Percentiles rank a stretch among this genome's conserved stretches.
Conservation (phyloP, 1,284 basidiomycete genomes). For the Fomitopsis betulina region DNA sequence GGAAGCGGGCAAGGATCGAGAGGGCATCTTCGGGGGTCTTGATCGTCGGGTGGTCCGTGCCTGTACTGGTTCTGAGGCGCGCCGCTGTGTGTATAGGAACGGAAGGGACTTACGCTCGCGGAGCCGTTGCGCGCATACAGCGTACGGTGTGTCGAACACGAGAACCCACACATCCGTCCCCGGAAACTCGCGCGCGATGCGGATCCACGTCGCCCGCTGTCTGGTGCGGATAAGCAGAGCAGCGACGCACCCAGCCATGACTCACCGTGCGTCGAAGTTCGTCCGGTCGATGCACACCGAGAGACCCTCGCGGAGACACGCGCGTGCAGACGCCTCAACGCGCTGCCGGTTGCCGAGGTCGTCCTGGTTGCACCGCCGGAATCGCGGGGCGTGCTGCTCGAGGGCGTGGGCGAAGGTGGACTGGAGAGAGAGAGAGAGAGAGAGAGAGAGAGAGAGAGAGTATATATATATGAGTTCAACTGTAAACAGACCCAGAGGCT, state of each 20-base stretch:
- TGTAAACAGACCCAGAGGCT: no score
- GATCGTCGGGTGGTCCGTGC: conserved; percentile 68
- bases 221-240: conserved; percentile 28
- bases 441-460: no score
- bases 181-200: conserved; percentile 60
- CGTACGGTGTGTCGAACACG: conserved; percentile 67
- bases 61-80: conserved; percentile 30
- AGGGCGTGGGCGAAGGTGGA: conserved; percentile 69
- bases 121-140: conserved; percentile 51
- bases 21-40: conserved; percentile 49
- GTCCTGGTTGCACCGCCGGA: conserved; percentile 69
- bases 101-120: conserved; percentile 36
- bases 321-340: conserved; percentile 54
- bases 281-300: conserved; percentile 74
- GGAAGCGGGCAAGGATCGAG: conserved; percentile 54
- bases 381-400: conserved; percentile 49
- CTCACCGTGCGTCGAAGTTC: conserved; percentile 63
- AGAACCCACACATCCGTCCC: conserved; percentile 60
- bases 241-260: no score
- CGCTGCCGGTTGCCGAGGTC: conserved; percentile 49
- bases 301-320: conserved; percentile 43
- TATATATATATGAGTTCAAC: not conserved
- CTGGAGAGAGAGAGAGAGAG: conserved; percentile 33
- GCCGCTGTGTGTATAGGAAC: not conserved
- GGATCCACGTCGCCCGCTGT: conserved; percentile 66